Percentiles rank a stretch among this genome's conserved stretches.
Conservation (phyloP, 2,329 filamentous ascomycete species). For the Aspergillus felis region DNA sequence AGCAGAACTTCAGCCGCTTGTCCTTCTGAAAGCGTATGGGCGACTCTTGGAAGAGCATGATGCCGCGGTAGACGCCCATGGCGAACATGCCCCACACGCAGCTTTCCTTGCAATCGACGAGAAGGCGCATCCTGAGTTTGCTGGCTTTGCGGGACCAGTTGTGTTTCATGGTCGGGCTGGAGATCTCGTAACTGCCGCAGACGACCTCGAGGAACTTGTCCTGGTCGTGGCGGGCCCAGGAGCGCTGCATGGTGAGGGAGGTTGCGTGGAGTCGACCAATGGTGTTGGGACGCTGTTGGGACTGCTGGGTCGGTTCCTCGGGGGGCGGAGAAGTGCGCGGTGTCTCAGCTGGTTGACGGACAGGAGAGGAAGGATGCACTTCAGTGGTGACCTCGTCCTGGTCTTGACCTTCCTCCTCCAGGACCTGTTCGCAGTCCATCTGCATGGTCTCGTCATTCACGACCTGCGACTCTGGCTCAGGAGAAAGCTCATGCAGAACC, state of each 20-base stretch:
- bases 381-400: not conserved
- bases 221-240: not conserved
- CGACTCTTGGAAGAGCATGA: not conserved
- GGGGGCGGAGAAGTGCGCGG: not conserved
- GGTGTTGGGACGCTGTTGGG: not conserved
- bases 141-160: not conserved
- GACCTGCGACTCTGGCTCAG: not conserved
- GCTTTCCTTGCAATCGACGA: not conserved
- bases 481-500: not conserved
- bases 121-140: not conserved
- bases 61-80: not conserved
- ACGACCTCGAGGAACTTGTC: not conserved
- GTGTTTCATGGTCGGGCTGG: not conserved
- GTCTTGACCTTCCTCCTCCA: not conserved
- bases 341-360: not conserved
- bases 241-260: not conserved
- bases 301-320: not conserved
- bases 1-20: not conserved
- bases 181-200: not conserved
- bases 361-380: not conserved
- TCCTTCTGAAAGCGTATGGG: not conserved
- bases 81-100: not conserved
- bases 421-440: not conserved
- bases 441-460: not conserved
- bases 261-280: not conserved